Base-by-base conservation (phyloP, 2,329 filamentous ascomycete genomes). In the Grosmannia serpens region DNA sequence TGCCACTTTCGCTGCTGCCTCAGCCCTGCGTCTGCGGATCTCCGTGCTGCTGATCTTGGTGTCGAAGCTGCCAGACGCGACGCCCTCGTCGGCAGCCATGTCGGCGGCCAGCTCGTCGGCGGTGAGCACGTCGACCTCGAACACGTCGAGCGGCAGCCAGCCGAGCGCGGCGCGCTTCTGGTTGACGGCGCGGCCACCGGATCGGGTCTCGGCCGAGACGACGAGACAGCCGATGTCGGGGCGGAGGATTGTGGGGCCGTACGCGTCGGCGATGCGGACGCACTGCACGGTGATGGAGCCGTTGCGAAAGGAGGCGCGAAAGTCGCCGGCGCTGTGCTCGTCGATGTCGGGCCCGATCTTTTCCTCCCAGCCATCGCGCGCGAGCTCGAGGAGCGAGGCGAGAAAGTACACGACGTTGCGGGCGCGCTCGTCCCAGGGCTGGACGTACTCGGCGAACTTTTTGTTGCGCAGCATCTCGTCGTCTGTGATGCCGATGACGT, bases 41-140 rank as follows among this genome's bases (percentile, higher is more conserved):
- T 87, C 87, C 1, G 91, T 95, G 72, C 91, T 96, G 75, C 91
- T 95, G 65, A 96, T 88, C 74, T 96, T 97, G 61, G 82, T 80
- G 29, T 85, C 82, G 71, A 95, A 96, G 63, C 81, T 78, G 59
- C 84, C 80, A 15, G 69, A 74, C 63, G 74, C n/a, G 65, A 70
- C 46, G 49, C 27, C 46, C 17, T 22, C 69, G 41, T 65, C 66
- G 1, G 75, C 73, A n/a, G 49, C 59, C 56, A 58, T 69, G 49
- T 65, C 66, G 2, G 75, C 73, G n/a, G 75, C 71, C 50, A 77
- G 74, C 56, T 83, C 82, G 46, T 80, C 77, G 3, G 84, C 80
- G 70, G 92, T 87, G 20, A 99, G 78, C 17, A 97, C 89, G 66
- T 94, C 89, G 31, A 97, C 89, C 69, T 95, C 91, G 66, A 90